A percentile compares a stretch with the other conserved stretches of the same genome.
These are phyloP conservation scores for Xylogone sp. DNA, from an alignment of 2,329 filamentous ascomycete species.

Conservation along the genomic window DNA sequence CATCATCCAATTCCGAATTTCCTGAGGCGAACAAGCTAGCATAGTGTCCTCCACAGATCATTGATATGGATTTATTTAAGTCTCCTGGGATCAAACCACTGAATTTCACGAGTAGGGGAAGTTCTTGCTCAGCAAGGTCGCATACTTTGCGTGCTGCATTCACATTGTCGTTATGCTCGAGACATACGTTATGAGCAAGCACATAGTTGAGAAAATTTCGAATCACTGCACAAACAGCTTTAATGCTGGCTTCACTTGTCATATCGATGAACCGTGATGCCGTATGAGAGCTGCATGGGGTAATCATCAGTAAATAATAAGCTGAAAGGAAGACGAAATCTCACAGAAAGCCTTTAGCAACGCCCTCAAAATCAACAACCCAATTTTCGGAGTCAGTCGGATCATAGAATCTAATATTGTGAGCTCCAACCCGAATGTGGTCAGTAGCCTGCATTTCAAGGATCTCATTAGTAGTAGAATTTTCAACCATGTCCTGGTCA, in stretches of 20 bases:
- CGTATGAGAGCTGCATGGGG: slow-evolving; percentile 43
- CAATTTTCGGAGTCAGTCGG: slow-evolving; percentile 52
- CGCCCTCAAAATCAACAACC: slow-evolving; percentile 74
- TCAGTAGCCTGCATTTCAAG: slow-evolving; percentile 61
- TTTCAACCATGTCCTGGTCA: slow-evolving; percentile 55
- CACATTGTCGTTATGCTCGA: slow-evolving; percentile 70
- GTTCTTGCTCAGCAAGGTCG: slow-evolving; percentile 61
- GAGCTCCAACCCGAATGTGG: slow-evolving; percentile 42
- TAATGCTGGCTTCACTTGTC: slow-evolving; percentile 47
- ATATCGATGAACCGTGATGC: slow-evolving; percentile 55
- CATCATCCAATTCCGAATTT: slow-evolving; percentile 19
- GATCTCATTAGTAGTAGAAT: slow-evolving; percentile 60
- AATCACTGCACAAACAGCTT: slow-evolving; percentile 63
- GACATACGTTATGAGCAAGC: slow-evolving; percentile 78
- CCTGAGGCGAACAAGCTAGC: slow-evolving; percentile 9
- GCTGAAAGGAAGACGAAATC: slow-evolving; percentile 23
- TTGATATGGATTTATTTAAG: slow-evolving; percentile 75
- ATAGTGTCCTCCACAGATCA: slow-evolving; percentile 55
- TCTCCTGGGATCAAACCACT: slow-evolving; percentile 60
- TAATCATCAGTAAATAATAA: slow-evolving; percentile 10
- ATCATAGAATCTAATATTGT: slow-evolving; percentile 44
- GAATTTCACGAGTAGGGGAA: slow-evolving; percentile 54
- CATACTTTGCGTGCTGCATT: slow-evolving; percentile 63
- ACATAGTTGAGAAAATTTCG: slow-evolving; percentile 89
- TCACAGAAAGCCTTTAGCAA: slow-evolving; percentile 77